Evolutionary conservation across 208 protist species (phyloP).

Genomic region (Leishmania tropica): DNA sequence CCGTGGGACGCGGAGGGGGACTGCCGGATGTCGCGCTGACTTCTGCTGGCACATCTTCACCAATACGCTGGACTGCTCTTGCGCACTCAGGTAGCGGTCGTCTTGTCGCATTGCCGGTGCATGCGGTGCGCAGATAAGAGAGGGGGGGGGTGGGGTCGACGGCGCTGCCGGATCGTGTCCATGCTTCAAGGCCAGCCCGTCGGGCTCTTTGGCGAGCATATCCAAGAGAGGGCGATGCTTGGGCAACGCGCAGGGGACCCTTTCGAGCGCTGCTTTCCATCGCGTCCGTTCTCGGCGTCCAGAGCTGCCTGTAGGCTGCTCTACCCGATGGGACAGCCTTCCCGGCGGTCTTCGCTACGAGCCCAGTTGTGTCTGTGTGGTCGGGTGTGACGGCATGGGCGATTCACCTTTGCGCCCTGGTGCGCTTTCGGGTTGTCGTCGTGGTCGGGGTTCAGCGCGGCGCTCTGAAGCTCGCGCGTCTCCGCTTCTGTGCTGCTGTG

Average conservation of each 20-base stretch:
- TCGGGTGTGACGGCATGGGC: too few relatives aligned
- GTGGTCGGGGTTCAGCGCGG: too few relatives aligned
- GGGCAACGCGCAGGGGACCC: too few relatives aligned
- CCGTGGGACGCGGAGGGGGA: not conserved
- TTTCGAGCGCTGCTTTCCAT: not conserved
- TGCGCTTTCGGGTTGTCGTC: not conserved
- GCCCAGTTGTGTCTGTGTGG: not conserved
- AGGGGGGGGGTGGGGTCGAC: too few relatives aligned
- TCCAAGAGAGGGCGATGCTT: not conserved
- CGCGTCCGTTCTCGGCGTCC: not conserved
- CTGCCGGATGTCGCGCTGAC: not conserved
- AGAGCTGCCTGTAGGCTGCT: not conserved
- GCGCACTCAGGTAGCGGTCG: not conserved
- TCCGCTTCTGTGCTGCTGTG: not conserved
- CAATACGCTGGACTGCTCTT: not conserved
- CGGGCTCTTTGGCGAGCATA: not conserved
- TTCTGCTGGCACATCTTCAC: not conserved
- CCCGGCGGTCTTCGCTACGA: not conserved
- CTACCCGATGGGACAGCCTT: too few relatives aligned
- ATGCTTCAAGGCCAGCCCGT: too few relatives aligned
- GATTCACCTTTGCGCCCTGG: too few relatives aligned
- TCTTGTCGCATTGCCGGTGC: not conserved
- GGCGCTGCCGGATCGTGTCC: not conserved
- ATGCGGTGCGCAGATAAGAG: not conserved
- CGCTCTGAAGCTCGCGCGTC: not conserved